phyloP scores from a whole-genome alignment of 2,329 filamentous ascomycete species.

The Xylariaceae sp. region DNA sequence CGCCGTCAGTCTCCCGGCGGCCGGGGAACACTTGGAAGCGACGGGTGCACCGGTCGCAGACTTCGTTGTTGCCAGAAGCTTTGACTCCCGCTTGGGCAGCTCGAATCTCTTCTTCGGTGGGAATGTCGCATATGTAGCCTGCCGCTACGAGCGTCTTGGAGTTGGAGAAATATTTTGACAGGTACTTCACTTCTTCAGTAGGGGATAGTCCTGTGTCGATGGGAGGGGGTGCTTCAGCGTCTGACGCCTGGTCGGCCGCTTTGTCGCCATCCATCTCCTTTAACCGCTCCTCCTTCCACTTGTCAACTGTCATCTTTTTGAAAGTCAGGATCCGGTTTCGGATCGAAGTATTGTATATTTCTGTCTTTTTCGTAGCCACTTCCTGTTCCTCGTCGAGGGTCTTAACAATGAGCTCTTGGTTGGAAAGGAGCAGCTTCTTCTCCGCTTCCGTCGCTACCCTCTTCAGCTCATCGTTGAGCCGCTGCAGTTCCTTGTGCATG shows the following conservation, averaged over 20 bases:
- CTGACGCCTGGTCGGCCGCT: slow-evolving; percentile 32
- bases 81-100: slow-evolving; percentile 60
- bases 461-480: slow-evolving; percentile 59
- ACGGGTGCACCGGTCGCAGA: slow-evolving; percentile 78
- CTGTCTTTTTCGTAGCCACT: slow-evolving; percentile 58
- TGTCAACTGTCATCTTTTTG: slow-evolving; percentile 65
- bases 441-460: slow-evolving; percentile 46
- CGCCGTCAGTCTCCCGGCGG: slow-evolving; percentile 68
- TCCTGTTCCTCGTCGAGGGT: slow-evolving; percentile 75
- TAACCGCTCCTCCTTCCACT: slow-evolving; percentile 63
- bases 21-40: slow-evolving; percentile 92
- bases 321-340: slow-evolving; percentile 73
- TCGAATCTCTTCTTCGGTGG: slow-evolving; percentile 60
- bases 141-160: slow-evolving; percentile 57
- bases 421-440: slow-evolving; percentile 50
- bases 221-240: slow-evolving; percentile 35
- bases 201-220: slow-evolving; percentile 66
- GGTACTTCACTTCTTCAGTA: slow-evolving; percentile 61
- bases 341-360: slow-evolving; percentile 77
- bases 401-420: slow-evolving; percentile 62
- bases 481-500: slow-evolving; percentile 59
- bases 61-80: slow-evolving; percentile 71
- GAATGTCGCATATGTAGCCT: slow-evolving; percentile 70
- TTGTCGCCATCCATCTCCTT: slow-evolving; percentile 27
- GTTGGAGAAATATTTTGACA: slow-evolving; percentile 58